Conservation (phyloP, 371 early-diverging fungal species). For the Dinochytrium kinnereticum region DNA sequence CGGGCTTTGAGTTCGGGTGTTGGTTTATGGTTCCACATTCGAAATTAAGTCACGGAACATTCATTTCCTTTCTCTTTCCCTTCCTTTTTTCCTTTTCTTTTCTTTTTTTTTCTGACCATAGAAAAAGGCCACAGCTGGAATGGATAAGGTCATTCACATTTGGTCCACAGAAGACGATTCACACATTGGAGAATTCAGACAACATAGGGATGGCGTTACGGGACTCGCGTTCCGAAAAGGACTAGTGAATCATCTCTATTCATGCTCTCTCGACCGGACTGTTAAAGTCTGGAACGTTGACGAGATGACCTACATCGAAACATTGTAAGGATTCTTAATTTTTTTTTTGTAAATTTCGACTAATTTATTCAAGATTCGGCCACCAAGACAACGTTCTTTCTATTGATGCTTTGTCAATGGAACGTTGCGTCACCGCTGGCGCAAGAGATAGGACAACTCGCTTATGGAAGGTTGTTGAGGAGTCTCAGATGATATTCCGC, state of each 20-base stretch:
- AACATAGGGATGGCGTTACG: constrained; percentile 92
- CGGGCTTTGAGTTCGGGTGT: constrained; percentile 56
- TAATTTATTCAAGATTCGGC: constrained; percentile 71
- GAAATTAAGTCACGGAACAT: constrained; percentile 55
- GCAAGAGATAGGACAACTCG: constrained; percentile 89
- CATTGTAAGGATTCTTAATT: constrained; percentile 59
- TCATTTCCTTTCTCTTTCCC: neutral
- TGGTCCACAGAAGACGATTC: constrained; percentile 83
- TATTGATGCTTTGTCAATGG: constrained; percentile 80
- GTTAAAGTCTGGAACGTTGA: constrained; percentile 96
- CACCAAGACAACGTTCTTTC: constrained; percentile 89
- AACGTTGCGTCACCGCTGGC: constrained; percentile 93
- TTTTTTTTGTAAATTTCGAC: constrained; percentile 1
- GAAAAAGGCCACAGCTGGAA: constrained; percentile 76
- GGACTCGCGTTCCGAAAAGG: constrained; percentile 88
- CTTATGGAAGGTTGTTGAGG: constrained; percentile 94
- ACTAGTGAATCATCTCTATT: constrained; percentile 82
- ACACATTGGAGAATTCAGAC: constrained; percentile 75
- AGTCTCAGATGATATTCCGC: constrained; percentile 90
- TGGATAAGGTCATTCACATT: constrained; percentile 87
- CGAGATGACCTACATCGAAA: constrained; percentile 91
- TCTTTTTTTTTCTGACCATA: constrained; percentile 6
- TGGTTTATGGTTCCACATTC: constrained; percentile 29
- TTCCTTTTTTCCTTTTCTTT: neutral
- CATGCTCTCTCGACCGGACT: constrained; percentile 89